These are phyloP conservation scores for Arachnopeziza araneosa DNA, from an alignment of 2,329 filamentous ascomycete genomes.

Conservation along the genomic window DNA sequence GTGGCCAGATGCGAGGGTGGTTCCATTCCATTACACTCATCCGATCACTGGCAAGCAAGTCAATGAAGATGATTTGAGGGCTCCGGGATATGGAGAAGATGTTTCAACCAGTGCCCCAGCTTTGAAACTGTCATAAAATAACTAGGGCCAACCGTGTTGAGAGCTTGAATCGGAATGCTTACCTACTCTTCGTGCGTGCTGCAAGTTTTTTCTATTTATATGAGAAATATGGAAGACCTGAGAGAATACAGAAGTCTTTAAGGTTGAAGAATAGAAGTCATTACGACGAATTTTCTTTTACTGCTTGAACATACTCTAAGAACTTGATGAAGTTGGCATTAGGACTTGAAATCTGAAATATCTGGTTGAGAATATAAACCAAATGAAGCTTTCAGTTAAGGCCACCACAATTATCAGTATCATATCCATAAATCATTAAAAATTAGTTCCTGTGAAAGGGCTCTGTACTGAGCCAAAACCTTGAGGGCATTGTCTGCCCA, in stretches of 20 bases:
- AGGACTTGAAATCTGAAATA: too few relatives aligned
- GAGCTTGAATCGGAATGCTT: too few relatives aligned
- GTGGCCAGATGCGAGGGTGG: conserved; percentile 50
- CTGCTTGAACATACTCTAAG: too few relatives aligned
- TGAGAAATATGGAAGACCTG: too few relatives aligned
- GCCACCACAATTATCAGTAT: background rate
- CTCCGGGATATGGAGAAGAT: conserved; percentile 40
- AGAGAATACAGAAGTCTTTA: too few relatives aligned
- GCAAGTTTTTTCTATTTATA: too few relatives aligned
- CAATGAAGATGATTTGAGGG: conserved; percentile 42
- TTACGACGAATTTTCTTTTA: too few relatives aligned
- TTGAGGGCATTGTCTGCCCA: conserved; percentile 47
- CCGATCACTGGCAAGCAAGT: conserved; percentile 43
- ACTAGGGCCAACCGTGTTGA: background rate
- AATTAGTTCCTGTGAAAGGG: conserved; percentile 33
- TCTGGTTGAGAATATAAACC: too few relatives aligned
- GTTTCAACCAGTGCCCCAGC: conserved; percentile 12
- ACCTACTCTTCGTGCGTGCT: too few relatives aligned
- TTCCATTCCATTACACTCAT: conserved; percentile 49
- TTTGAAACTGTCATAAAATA: background rate
- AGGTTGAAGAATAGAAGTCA: too few relatives aligned
- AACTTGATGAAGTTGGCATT: too few relatives aligned
- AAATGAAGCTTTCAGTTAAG: too few relatives aligned
- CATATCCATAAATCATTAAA: conserved; percentile 9
- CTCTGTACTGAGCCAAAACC: conserved; percentile 40